Evolutionary conservation across 192 early-diverging fungal species (phyloP).

Genomic region (Podila clonocystis): DNA sequence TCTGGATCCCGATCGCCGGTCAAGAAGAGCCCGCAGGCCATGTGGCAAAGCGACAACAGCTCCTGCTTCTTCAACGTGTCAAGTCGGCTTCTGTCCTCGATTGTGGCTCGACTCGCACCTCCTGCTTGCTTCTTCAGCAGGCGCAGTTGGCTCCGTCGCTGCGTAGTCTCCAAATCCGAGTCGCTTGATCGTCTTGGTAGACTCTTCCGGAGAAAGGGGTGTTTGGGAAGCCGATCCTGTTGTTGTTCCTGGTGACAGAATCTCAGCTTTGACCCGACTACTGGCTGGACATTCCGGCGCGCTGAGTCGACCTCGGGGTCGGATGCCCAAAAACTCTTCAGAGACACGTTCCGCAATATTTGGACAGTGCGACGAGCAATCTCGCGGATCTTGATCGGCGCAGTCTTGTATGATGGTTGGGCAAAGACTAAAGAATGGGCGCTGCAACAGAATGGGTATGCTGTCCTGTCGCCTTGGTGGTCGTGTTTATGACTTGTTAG

Average conservation of each 20-base stretch:
- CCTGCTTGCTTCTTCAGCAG: not conserved
- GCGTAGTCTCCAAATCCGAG: too few species aligned
- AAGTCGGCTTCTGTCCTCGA: conserved; percentile 35
- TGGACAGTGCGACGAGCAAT: conserved; percentile 20
- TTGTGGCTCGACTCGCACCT: conserved; percentile 13
- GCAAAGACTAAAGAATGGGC: conserved; percentile 39
- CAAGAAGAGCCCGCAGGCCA: conserved; percentile 48
- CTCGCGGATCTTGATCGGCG: conserved; percentile 18
- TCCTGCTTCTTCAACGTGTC: conserved; percentile 36
- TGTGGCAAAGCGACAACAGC: conserved; percentile 34
- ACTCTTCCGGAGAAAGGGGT: not conserved
- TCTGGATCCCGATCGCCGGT: not conserved
- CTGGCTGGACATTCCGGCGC: not conserved
- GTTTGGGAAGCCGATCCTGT: conserved; percentile 22
- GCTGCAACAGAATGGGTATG: conserved; percentile 44
- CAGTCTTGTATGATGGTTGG: conserved; percentile 6
- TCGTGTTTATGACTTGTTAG: too few species aligned
- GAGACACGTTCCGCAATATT: conserved; percentile 13
- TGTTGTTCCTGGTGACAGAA: not conserved
- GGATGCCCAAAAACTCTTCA: not conserved
- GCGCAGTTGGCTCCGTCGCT: too few species aligned
- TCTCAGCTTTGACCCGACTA: not conserved
- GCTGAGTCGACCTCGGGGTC: not conserved
- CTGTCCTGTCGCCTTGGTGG: not conserved
- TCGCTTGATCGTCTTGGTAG: too few species aligned